Conservation (phyloP, 495 filamentous ascomycete genomes). For the Daldinia vernicosa region DNA sequence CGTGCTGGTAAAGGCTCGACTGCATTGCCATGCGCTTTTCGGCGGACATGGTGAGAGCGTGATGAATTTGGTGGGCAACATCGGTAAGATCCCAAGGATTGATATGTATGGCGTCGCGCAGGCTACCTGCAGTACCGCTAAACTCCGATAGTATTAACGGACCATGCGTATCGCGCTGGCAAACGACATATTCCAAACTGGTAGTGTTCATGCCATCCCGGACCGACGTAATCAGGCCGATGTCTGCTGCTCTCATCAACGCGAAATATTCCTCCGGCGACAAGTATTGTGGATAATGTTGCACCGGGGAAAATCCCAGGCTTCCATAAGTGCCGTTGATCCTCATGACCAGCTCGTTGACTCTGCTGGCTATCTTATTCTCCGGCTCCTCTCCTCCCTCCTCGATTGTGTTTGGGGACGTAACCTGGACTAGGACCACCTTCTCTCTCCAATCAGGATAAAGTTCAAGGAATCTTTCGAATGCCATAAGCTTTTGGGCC, state of each 20-base stretch:
- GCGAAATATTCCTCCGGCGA: conserved; percentile 89
- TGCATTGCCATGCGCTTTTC: conserved; percentile 68
- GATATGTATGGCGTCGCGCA: conserved; percentile 87
- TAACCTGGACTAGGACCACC: conserved; percentile 95
- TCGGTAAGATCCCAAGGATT: conserved; percentile 91
- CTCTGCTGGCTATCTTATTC: conserved; percentile 80
- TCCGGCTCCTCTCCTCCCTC: conserved; percentile 73
- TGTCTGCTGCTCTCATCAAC: conserved; percentile 83
- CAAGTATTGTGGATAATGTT: conserved; percentile 92
- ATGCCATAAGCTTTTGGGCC: conserved; percentile 90
- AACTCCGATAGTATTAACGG: conserved; percentile 95
- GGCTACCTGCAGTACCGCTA: conserved; percentile 87
- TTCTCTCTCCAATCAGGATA: conserved; percentile 89
- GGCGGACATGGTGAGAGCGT: conserved; percentile 76
- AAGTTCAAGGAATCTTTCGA: conserved; percentile 85
- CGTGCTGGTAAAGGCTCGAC: conserved; percentile 77
- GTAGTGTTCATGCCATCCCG: conserved; percentile 98
- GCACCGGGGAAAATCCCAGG: conserved; percentile 83
- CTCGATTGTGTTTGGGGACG: conserved; percentile 82
- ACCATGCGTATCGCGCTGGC: conserved; percentile 82
- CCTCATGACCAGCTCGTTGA: conserved; percentile 85
- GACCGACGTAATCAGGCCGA: conserved; percentile 90
- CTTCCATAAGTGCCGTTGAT: conserved; percentile 92
- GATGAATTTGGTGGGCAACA: conserved; percentile 80
- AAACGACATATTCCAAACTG: conserved; percentile 90